Percentiles rank a stretch among this genome's conserved stretches.
Conservation (phyloP, 768 basidiomycete species). For the Rubroboletus satanas region DNA sequence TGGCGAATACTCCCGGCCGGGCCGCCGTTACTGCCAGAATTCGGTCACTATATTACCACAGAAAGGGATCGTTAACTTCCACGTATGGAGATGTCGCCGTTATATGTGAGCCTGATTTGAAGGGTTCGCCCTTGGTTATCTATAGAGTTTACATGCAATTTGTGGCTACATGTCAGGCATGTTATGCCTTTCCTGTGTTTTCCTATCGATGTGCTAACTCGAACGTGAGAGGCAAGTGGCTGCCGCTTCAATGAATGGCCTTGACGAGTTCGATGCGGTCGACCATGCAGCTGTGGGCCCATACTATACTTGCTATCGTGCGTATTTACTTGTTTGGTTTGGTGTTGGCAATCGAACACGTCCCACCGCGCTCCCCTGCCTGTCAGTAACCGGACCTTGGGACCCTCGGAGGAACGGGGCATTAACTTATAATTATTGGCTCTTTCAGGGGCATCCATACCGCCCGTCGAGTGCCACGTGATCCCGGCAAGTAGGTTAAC, state of each 20-base stretch:
- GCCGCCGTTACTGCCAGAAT: slow-evolving; percentile 4
- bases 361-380: not conserved
- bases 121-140: slow-evolving; percentile 11
- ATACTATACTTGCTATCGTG: slow-evolving; percentile 19
- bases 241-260: not conserved
- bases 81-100: slow-evolving; percentile 10
- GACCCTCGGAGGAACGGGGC: slow-evolving; percentile 3
- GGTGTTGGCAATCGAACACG: slow-evolving; percentile 6
- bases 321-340: slow-evolving; percentile 1
- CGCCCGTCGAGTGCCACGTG: slow-evolving; percentile 14
- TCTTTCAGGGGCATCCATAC: not conserved
- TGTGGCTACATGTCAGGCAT: slow-evolving; percentile 18
- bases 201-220: slow-evolving; percentile 3
- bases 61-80: not conserved
- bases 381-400: slow-evolving; percentile 16
- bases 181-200: slow-evolving; percentile 9
- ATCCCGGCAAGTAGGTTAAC: slow-evolving; percentile 26
- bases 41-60: slow-evolving; percentile 4
- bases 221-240: slow-evolving; percentile 13
- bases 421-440: not conserved
- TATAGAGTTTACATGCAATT: slow-evolving; percentile 7
- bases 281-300: not conserved
- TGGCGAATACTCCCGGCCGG: slow-evolving; percentile 16
- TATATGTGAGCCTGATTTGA: slow-evolving; percentile 4
- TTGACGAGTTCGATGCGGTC: slow-evolving; percentile 11